These are phyloP conservation scores for Puccinia hordei DNA, from an alignment of 1,284 basidiomycete species.

Conservation along the genomic window DNA sequence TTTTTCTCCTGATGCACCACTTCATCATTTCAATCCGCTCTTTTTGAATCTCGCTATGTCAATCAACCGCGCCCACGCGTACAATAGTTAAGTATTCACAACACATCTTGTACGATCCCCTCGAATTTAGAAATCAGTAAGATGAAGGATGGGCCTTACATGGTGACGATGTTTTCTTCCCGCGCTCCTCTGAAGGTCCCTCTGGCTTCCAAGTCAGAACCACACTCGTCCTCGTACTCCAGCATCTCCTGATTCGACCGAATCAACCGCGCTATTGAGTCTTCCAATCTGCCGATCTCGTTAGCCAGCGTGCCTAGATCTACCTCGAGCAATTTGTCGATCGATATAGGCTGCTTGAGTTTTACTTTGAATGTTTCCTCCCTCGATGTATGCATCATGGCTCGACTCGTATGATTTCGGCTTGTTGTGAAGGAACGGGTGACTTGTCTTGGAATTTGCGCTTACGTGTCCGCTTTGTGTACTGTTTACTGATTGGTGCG, in stretches of 20 bases:
- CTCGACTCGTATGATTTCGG: no score
- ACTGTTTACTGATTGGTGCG: no score
- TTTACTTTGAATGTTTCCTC: not conserved
- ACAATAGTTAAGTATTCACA: not conserved
- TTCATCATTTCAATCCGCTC: constrained; percentile 34
- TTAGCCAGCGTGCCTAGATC: constrained; percentile 16
- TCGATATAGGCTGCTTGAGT: constrained; percentile 16
- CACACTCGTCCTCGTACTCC: not conserved
- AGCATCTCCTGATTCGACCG: constrained; percentile 28
- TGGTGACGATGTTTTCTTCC: constrained; percentile 34
- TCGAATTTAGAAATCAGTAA: not conserved
- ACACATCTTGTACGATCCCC: not conserved
- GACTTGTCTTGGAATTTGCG: no score
- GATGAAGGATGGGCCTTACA: constrained; percentile 1
- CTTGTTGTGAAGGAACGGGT: no score
- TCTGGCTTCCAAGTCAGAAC: constrained; percentile 2
- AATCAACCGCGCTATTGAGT: constrained; percentile 29
- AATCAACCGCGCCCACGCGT: not conserved
- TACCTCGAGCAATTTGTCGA: constrained; percentile 20
- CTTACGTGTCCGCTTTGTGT: no score
- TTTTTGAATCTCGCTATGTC: constrained; percentile 12
- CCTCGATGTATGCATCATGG: no score
- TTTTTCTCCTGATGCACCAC: constrained; percentile 14
- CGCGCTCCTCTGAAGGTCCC: constrained; percentile 7
- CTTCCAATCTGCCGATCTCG: constrained; percentile 37